Conservation (phyloP, 1,139 yeast genomes). For the Martiniozyma asiatica region DNA sequence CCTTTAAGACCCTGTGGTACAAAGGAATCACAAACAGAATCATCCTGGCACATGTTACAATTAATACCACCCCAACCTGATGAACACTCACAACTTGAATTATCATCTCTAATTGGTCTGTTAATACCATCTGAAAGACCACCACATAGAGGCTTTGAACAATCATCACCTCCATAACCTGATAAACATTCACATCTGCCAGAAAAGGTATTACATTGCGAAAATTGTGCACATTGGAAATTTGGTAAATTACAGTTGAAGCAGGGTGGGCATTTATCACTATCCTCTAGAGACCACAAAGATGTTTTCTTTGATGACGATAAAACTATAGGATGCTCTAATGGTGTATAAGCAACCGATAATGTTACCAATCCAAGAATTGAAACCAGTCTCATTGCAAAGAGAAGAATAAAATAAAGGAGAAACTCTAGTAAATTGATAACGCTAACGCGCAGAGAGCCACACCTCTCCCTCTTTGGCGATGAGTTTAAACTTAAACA, state of each 20-base stretch:
- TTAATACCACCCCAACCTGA: slow-evolving; percentile 91
- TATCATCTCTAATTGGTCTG: slow-evolving; percentile 47
- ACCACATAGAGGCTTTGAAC: slow-evolving; percentile 85
- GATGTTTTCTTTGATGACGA: too few species aligned
- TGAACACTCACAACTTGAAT: slow-evolving; percentile 51
- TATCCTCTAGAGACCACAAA: background rate
- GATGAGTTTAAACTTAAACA: too few species aligned
- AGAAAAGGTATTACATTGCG: slow-evolving; percentile 71
- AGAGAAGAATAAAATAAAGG: too few species aligned
- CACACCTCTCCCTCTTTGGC: too few species aligned
- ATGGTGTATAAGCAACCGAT: too few species aligned
- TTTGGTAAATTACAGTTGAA: slow-evolving; percentile 92
- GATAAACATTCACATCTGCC: slow-evolving; percentile 88
- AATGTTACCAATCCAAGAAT: too few species aligned
- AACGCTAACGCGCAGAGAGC: too few species aligned
- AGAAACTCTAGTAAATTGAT: too few species aligned
- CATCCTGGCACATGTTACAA: slow-evolving; percentile 70
- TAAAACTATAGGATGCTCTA: too few species aligned
- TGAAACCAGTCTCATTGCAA: too few species aligned
- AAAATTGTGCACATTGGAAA: slow-evolving; percentile 82
- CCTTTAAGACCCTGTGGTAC: slow-evolving; percentile 85
- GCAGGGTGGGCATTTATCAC: slow-evolving; percentile 64
- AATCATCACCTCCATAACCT: slow-evolving; percentile 91
- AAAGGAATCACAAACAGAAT: slow-evolving; percentile 69
- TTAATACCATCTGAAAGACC: slow-evolving; percentile 56